These are phyloP conservation scores for Zymoseptoria ardabiliae DNA, from an alignment of 2,329 filamentous ascomycete genomes.

Conservation along the genomic window DNA sequence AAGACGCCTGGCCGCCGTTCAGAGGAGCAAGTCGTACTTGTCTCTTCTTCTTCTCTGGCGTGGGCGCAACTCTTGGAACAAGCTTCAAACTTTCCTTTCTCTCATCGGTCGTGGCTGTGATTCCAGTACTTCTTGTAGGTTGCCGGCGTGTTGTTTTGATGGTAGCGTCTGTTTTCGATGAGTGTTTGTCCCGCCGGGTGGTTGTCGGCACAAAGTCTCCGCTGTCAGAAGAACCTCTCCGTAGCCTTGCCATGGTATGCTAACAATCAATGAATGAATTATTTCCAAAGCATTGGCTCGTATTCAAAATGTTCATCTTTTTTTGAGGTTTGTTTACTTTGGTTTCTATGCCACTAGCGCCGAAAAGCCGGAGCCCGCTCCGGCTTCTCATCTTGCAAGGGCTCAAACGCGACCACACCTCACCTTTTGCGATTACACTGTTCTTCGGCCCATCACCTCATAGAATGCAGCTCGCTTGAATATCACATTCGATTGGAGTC, in stretches of 20 bases:
- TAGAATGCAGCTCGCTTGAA: no score
- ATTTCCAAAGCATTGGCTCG: neutral
- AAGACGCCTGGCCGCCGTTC: neutral
- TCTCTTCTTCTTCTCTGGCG: neutral
- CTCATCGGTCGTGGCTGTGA: neutral
- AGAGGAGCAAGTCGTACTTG: constrained; percentile 16
- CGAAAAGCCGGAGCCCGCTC: neutral
- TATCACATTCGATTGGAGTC: no score
- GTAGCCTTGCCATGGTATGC: constrained; percentile 5
- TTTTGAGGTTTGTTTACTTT: neutral
- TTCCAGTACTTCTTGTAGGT: neutral
- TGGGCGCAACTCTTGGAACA: neutral
- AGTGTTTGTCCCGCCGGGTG: neutral
- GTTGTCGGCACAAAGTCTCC: neutral
- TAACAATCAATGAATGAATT: neutral
- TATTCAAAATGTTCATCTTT: neutral
- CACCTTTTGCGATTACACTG: no score
- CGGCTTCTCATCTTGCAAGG: neutral
- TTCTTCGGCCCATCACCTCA: no score
- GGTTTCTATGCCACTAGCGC: neutral
- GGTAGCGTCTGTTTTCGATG: neutral
- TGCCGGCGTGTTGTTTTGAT: neutral
- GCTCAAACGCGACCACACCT: neutral
- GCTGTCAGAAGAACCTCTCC: neutral
- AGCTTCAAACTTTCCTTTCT: neutral